phyloP scores from a whole-genome alignment of 225 moss, liverwort and hornwort genomes.

The Anthoceros angustus region DNA sequence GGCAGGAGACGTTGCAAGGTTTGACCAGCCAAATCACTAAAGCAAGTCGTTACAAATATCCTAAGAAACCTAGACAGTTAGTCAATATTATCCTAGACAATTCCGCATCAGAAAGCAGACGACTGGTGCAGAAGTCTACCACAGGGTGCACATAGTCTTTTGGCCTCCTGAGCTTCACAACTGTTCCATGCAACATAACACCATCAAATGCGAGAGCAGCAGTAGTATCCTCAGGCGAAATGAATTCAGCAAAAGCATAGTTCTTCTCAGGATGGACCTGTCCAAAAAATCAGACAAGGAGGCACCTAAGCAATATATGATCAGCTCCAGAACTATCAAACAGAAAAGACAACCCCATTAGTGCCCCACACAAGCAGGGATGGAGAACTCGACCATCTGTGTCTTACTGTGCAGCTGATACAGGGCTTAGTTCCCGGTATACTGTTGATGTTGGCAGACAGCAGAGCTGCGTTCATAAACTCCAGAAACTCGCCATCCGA shows the following conservation, averaged over 20 bases:
- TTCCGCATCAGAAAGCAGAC: neutral
- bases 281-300: constrained; percentile 3
- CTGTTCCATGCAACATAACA: constrained; percentile 76
- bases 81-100: neutral
- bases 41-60: neutral
- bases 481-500: constrained; percentile 87
- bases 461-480: constrained; percentile 86
- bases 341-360: neutral
- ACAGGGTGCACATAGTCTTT: constrained; percentile 58
- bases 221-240: constrained; percentile 85
- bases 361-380: neutral
- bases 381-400: neutral
- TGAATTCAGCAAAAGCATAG: constrained; percentile 91
- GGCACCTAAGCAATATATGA: neutral
- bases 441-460: constrained; percentile 64
- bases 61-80: neutral
- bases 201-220: constrained; percentile 89
- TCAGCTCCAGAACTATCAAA: neutral
- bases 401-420: constrained; percentile 65
- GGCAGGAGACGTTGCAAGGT: neutral
- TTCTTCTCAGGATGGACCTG: constrained; percentile 84
- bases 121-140: constrained; percentile 19
- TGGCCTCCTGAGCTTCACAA: constrained; percentile 61
- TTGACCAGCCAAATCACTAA: neutral
- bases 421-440: constrained; percentile 81